Base-by-base conservation (phyloP, 106 monocot species). In the Agapanthus africanus region DNA sequence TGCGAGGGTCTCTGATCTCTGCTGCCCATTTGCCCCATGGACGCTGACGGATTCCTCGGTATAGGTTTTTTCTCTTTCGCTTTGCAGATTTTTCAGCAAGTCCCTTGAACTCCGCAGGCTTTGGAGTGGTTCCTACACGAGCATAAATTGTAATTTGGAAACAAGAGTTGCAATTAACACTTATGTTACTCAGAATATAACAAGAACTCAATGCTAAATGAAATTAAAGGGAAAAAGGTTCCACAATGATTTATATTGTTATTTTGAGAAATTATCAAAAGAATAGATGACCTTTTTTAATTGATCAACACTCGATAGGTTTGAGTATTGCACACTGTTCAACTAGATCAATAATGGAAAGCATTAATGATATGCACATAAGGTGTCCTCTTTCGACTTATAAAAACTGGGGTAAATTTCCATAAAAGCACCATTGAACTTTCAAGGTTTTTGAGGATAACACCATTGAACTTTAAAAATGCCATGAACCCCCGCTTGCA, bases 1-100 rank as follows among this genome's bases (percentile, higher is more conserved):
- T 84, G 36, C 63, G 70, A 23, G 84, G 84, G 54, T 84, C 84
- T 71, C 84, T 76, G 34, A 84, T 84, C 67, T 84, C 84, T 3
- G 84, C 80, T 7, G 84, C 84, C 84, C 84, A 84, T 63, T 84
- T 84, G 11, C 84, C 84, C 84, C 84, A 84, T 23, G 84, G 84
- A 21, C 80, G 80, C 52, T 74, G 84, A 46, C 84, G 80, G 52
- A 84, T 84, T 21, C 84, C 84, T 27, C 84, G 77, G 71, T 70
- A 84, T 23, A 73, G 77, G 69, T 74, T 84, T 70, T 84, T 84
- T 47, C 84, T 77, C 77, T 84, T 84, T 37, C 73, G 69, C 57
- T 73, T 77, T 25, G 72, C 68, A 34, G 59, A 67, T 26, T 71
- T 72, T 3, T 65, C 66, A 15, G 66, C 44, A 40, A 39, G 40